Base-by-base conservation (phyloP, 2,329 filamentous ascomycete genomes). In the Neonectria ditissima region DNA sequence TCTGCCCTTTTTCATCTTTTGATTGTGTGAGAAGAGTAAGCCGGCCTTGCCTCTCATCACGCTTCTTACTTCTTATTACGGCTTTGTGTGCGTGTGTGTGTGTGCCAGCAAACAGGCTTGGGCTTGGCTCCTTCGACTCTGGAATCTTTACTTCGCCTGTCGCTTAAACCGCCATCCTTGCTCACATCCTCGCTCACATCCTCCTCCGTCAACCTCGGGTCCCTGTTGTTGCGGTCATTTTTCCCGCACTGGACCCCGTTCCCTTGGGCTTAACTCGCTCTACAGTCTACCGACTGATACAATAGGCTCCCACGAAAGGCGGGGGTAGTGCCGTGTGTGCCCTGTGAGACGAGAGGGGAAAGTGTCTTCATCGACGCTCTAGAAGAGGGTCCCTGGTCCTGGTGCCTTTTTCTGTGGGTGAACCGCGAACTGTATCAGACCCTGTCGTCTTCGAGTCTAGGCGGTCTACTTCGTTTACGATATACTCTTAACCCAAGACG, bases 401-500 rank as follows among this genome's bases (percentile, higher is more conserved):
- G 57, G 54, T 61, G 62, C 53, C 45, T 54, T 68, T 68, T 64
- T 57, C 32, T 59, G 41, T 53, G 55, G 63, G 65, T 73, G 71
- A 73, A 71, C 69, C 71, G 57, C 68, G 54, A 72, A 62, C 59
- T 68, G 70, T 70, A 65, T 73, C 71, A 73, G 71, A 73, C 71
- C 68, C 71, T 73, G 71, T 73, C 64, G 59, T 61, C 43, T 54
- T 54, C 66, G 64, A 66, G 63, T 62, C 66, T 41, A 59, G 54
- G 58, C 63, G 54, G 63, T 69, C 70, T 70, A 66, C 24, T 26
- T 26, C 24, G 24, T 26, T 26, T 61, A 65, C 63, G 63, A 63
- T 59, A 63, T 59, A 58, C 63, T 69, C 61, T 63, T 64, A 71
- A 74, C 61, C 62, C 63, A 68, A 70, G 64, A 65, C 65, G 57